Conservation (phyloP, 2,329 filamentous ascomycete species). For the Colletotrichum sansevieriae region DNA sequence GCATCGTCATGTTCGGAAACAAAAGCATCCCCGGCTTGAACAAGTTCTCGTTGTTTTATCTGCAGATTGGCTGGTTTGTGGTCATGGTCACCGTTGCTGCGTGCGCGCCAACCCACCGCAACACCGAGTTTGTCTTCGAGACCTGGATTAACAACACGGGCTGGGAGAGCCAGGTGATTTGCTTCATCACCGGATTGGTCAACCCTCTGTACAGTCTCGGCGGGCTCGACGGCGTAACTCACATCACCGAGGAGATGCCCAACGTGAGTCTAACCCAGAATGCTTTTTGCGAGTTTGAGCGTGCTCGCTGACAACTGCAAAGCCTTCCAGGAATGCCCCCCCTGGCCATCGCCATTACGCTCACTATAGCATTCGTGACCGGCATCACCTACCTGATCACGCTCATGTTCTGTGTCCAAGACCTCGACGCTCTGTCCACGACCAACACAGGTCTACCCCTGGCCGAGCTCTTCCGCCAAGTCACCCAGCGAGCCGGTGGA, state of each 20-base stretch:
- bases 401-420: slow-evolving; percentile 65
- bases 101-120: slow-evolving; percentile 59
- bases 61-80: slow-evolving; percentile 61
- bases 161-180: slow-evolving; percentile 62
- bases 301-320: neutral
- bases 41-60: slow-evolving; percentile 59
- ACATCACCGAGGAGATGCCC: slow-evolving; percentile 66
- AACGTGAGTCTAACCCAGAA: slow-evolving; percentile 52
- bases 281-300: neutral
- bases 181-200: slow-evolving; percentile 64
- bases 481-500: slow-evolving; percentile 54
- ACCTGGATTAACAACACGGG: slow-evolving; percentile 67
- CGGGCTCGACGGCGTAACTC: slow-evolving; percentile 61
- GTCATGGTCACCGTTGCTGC: slow-evolving; percentile 63
- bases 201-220: slow-evolving; percentile 62
- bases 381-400: slow-evolving; percentile 62
- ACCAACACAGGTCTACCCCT: slow-evolving; percentile 59
- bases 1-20: slow-evolving; percentile 63
- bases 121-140: slow-evolving; percentile 62
- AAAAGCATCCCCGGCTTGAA: slow-evolving; percentile 57
- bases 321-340: slow-evolving; percentile 55
- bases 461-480: slow-evolving; percentile 60
- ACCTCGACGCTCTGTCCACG: slow-evolving; percentile 57
- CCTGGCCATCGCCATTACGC: slow-evolving; percentile 56
- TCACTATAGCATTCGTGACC: slow-evolving; percentile 63